These are phyloP conservation scores for Cornus florida DNA, from an alignment of 148 eudicot species.

Conservation along the genomic window DNA sequence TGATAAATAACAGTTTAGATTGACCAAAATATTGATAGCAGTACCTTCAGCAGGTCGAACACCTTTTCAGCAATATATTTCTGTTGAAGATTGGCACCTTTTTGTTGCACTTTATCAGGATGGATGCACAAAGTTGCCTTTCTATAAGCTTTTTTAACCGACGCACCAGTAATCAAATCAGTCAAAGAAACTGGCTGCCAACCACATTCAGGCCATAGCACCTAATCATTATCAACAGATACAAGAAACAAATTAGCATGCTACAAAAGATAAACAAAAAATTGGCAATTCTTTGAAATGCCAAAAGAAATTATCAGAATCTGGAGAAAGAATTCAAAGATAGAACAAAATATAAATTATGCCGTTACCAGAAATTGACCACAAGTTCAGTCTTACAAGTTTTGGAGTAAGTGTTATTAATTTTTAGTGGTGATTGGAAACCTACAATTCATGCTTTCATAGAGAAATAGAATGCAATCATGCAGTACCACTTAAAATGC, in stretches of 20 bases:
- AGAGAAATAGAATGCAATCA: not conserved
- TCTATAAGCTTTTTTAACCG: constrained; percentile 74
- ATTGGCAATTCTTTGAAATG: not conserved
- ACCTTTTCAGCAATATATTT: constrained; percentile 98
- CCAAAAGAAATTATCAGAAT: not conserved
- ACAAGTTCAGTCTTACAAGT: not conserved
- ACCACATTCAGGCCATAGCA: constrained; percentile 90
- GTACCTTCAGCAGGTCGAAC: constrained; percentile 95
- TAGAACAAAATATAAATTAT: not conserved
- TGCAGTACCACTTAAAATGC: no score
- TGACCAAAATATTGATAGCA: not conserved
- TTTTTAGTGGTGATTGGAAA: not conserved
- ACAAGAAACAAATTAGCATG: not conserved
- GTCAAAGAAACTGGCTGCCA: constrained; percentile 97
- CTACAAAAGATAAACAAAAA: not conserved
- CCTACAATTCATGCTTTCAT: not conserved
- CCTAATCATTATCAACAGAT: constrained; percentile 33
- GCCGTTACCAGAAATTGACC: not conserved
- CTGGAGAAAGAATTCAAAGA: not conserved
- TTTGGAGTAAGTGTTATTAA: not conserved
- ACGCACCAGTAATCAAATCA: constrained; percentile 75
- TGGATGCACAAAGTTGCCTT: constrained; percentile 89
- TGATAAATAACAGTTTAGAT: not conserved
- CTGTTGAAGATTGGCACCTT: constrained; percentile 91
- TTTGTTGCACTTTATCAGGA: constrained; percentile 91